Evolutionary conservation across 768 basidiomycete species (phyloP).

Genomic region (Coprinopsis cinerea): DNA sequence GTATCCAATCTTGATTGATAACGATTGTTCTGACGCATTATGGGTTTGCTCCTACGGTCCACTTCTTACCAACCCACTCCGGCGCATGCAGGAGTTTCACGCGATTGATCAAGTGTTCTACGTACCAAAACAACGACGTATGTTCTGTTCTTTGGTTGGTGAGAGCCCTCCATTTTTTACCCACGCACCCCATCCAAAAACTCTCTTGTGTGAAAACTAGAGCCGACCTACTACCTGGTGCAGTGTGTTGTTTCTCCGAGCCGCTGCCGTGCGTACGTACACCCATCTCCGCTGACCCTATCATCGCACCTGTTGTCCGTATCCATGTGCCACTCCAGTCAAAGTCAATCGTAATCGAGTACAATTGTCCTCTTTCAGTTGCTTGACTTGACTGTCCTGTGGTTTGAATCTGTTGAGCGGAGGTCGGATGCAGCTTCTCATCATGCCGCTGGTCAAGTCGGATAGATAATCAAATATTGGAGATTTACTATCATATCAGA

Average conservation of each 20-base stretch:
- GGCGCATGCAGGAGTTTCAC: no score
- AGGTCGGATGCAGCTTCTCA: not conserved
- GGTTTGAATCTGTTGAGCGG: not conserved
- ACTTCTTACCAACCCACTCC: no score
- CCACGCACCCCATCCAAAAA: not conserved
- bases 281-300: not conserved
- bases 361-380: not conserved
- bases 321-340: not conserved
- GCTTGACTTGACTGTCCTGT: not conserved
- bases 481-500: not conserved
- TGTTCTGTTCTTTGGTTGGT: no score
- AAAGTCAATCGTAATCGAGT: not conserved
- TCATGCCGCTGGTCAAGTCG: not conserved
- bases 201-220: not conserved
- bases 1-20: conserved; percentile 2
- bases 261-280: not conserved
- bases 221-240: not conserved
- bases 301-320: not conserved
- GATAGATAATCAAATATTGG: not conserved
- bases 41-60: no score
- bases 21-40: not conserved
- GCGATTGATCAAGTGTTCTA: no score
- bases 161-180: not conserved
- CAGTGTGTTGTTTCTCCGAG: not conserved
- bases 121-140: no score